phyloP scores from a whole-genome alignment of 345 rosid species.

The Physaria fendleri region DNA sequence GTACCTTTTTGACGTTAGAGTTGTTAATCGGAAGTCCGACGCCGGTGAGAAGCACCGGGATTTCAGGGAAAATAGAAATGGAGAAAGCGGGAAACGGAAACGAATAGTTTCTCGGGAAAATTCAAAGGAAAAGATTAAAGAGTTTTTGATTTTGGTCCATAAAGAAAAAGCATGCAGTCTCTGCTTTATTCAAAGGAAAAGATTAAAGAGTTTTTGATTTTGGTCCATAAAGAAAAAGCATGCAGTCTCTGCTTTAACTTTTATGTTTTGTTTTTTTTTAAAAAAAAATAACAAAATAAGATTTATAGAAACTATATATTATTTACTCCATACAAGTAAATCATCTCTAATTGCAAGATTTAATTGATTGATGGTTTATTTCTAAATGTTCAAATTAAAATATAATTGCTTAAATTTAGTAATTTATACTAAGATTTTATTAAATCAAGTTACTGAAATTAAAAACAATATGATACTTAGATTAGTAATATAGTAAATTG shows the following conservation, averaged over 20 bases:
- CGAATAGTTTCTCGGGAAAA: background rate
- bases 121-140: constrained; percentile 1
- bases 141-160: background rate
- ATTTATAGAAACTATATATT: no score
- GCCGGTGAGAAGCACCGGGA: background rate
- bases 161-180: constrained; percentile 17
- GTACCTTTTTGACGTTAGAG: constrained; percentile 21
- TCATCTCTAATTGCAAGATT: background rate
- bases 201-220: background rate
- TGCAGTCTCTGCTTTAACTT: constrained; percentile 1
- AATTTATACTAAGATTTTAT: no score
- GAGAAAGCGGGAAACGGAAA: constrained; percentile 5
- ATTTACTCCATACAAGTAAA: no score
- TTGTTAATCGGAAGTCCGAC: background rate
- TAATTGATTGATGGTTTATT: background rate
- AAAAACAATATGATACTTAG: background rate
- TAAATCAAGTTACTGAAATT: background rate
- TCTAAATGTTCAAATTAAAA: background rate
- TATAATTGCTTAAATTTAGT: background rate
- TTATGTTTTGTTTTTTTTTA: background rate
- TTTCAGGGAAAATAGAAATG: background rate
- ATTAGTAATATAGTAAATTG: background rate
- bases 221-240: constrained; percentile 25
- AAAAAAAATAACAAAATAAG: no score
- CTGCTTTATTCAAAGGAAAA: constrained; percentile 4